phyloP scores from a whole-genome alignment of 2,329 filamentous ascomycete genomes.

The Phyllosticta ampelicida region DNA sequence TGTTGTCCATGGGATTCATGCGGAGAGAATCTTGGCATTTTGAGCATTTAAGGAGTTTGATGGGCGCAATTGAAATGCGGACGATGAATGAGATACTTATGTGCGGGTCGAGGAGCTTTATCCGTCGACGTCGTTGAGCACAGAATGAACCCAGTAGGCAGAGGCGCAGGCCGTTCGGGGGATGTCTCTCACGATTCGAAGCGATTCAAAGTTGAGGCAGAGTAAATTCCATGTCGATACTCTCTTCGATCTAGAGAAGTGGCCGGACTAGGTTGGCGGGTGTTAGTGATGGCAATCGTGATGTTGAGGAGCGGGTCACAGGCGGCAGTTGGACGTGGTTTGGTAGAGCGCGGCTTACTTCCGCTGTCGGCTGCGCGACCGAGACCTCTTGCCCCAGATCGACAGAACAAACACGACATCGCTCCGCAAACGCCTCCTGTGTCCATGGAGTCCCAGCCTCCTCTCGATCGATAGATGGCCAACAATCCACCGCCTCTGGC shows the following conservation, averaged over 20 bases:
- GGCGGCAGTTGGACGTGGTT: background rate
- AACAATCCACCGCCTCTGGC: conserved; percentile 8
- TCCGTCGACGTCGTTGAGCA: too few species aligned
- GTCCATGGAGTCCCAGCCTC: conserved; percentile 4
- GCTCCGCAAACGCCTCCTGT: background rate
- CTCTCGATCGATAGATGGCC: conserved; percentile 6
- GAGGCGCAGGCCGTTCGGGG: too few species aligned
- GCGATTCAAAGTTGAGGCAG: too few species aligned
- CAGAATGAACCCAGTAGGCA: too few species aligned
- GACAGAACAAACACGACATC: background rate
- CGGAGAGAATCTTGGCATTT: too few species aligned
- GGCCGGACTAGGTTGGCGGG: background rate
- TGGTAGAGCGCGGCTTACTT: background rate
- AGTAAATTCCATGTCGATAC: background rate
- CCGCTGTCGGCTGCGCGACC: background rate
- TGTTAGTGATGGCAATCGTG: background rate
- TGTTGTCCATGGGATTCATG: too few species aligned
- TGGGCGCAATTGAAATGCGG: too few species aligned
- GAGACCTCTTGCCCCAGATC: background rate
- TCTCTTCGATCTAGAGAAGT: background rate
- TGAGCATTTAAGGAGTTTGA: too few species aligned
- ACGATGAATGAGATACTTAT: too few species aligned
- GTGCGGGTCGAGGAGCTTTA: too few species aligned
- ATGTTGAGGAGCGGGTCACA: background rate
- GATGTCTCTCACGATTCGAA: too few species aligned